A percentile compares a stretch with the other conserved stretches of the same genome.
Evolutionary conservation across 2,329 filamentous ascomycete genomes (phyloP).

Genomic region (Purpureocillium takamizusanense): DNA sequence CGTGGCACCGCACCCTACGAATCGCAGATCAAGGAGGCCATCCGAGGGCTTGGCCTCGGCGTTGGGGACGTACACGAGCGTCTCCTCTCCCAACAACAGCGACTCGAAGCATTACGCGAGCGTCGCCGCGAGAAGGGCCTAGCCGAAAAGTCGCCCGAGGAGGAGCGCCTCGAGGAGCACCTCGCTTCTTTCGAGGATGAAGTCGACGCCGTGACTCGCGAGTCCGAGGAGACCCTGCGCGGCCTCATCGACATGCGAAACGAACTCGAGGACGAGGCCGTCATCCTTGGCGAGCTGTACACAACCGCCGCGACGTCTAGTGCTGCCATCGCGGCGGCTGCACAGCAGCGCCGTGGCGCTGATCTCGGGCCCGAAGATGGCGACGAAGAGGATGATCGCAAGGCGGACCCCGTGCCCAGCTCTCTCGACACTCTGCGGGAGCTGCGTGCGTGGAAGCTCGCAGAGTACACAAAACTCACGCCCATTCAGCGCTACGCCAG

Average conservation of each 20-base stretch:
- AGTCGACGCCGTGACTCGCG: conserved; percentile 32
- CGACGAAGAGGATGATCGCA: conserved; percentile 7
- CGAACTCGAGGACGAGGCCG: conserved; percentile 39
- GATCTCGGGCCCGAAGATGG: conserved; percentile 4
- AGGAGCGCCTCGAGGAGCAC: conserved; percentile 28
- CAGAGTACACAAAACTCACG: conserved; percentile 32
- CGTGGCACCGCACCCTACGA: conserved; percentile 33
- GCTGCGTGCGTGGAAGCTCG: conserved; percentile 24
- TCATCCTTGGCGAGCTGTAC: conserved; percentile 26
- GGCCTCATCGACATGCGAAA: conserved; percentile 38
- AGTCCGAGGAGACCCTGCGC: conserved; percentile 37
- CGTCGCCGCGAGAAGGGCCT: conserved; percentile 26
- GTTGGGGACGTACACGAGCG: conserved; percentile 42
- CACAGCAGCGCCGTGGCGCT: conserved; percentile 4
- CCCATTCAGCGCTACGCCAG: conserved; percentile 40
- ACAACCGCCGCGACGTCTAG: conserved; percentile 8
- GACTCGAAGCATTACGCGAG: conserved; percentile 20
- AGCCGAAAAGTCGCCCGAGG: conserved; percentile 23
- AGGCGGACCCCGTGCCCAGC: conserved; percentile 15
- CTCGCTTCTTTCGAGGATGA: conserved; percentile 27
- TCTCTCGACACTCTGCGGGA: conserved; percentile 23
- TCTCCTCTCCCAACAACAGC: conserved; percentile 24
- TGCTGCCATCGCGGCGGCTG: conserved; percentile 6
- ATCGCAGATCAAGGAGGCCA: conserved; percentile 34
- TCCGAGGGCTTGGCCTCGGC: conserved; percentile 31